Evolutionary conservation across 495 filamentous ascomycete genomes (phyloP).

Genomic region (Bacidia rubella): DNA sequence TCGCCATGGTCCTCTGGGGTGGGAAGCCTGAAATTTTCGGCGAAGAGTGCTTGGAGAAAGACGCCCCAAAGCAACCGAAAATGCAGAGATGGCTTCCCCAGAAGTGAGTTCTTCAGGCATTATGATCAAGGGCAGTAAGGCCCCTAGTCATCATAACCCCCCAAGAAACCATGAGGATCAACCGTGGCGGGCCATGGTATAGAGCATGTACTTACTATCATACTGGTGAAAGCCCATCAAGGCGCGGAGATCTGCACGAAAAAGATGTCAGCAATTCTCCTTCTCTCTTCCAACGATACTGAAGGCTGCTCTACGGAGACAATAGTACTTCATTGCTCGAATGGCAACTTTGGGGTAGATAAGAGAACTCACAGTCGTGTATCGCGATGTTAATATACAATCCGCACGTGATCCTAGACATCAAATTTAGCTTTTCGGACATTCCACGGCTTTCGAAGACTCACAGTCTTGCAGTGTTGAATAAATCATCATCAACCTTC

Average conservation of each 20-base stretch:
- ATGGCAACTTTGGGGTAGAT: too few species aligned
- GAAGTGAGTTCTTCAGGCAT: too few species aligned
- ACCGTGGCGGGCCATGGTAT: slow-evolving; percentile 11
- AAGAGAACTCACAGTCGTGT: slow-evolving; percentile 17
- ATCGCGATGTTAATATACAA: slow-evolving; percentile 26
- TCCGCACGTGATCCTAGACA: slow-evolving; percentile 21
- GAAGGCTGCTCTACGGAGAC: too few species aligned
- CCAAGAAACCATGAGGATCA: slow-evolving; percentile 2
- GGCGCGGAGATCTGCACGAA: slow-evolving; percentile 14
- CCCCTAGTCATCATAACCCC: too few species aligned
- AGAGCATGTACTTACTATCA: slow-evolving; percentile 15
- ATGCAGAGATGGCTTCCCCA: too few species aligned
- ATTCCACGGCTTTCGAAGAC: not conserved
- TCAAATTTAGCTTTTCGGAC: not conserved
- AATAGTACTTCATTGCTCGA: too few species aligned
- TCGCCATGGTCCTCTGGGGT: too few species aligned
- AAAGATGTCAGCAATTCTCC: slow-evolving; percentile 17
- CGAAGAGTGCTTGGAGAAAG: too few species aligned
- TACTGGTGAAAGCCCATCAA: slow-evolving; percentile 16
- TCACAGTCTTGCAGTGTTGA: slow-evolving; percentile 28
- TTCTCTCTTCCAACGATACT: too few species aligned
- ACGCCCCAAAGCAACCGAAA: too few species aligned
- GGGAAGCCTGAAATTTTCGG: too few species aligned
- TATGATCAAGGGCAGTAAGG: too few species aligned
- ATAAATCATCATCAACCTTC: slow-evolving; percentile 28